Conservation (phyloP, 306 rosid genomes). For the Astragalus membranaceus region DNA sequence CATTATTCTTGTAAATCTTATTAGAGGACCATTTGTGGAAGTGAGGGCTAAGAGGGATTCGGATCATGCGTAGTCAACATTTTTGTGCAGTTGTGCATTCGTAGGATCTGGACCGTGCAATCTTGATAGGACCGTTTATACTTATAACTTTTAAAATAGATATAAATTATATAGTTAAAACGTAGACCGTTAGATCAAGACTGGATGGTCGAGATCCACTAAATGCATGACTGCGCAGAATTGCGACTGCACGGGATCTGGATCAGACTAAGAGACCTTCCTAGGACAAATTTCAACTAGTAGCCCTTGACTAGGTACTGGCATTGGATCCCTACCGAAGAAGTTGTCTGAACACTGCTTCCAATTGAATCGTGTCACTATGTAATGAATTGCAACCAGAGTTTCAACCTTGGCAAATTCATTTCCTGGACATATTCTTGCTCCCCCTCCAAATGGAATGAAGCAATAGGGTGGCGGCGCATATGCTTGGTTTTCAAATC, state of each 20-base stretch:
- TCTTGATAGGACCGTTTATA: no score
- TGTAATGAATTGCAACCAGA: constrained; percentile 54
- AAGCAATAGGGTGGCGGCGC: constrained; percentile 63
- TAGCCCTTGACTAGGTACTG: constrained; percentile 50
- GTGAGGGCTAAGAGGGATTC: neutral
- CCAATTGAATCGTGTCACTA: constrained; percentile 67
- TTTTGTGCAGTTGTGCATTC: no score
- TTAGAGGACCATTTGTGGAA: neutral
- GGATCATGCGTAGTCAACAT: no score
- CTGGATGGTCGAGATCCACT: no score
- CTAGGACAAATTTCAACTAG: constrained; percentile 44
- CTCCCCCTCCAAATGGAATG: constrained; percentile 64
- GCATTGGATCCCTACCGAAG: constrained; percentile 56
- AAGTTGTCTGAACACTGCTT: constrained; percentile 47
- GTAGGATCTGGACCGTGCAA: no score
- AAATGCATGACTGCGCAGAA: no score
- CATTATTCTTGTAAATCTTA: no score
- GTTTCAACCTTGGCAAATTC: constrained; percentile 65
- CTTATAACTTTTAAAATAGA: no score
- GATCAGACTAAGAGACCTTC: neutral
- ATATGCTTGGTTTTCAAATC: constrained; percentile 55
- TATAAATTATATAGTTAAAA: no score
- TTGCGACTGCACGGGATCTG: no score
- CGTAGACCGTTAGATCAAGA: no score
- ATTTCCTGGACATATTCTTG: constrained; percentile 63